phyloP scores from a whole-genome alignment of 805 yeast species.

The Starmera amethionina region DNA sequence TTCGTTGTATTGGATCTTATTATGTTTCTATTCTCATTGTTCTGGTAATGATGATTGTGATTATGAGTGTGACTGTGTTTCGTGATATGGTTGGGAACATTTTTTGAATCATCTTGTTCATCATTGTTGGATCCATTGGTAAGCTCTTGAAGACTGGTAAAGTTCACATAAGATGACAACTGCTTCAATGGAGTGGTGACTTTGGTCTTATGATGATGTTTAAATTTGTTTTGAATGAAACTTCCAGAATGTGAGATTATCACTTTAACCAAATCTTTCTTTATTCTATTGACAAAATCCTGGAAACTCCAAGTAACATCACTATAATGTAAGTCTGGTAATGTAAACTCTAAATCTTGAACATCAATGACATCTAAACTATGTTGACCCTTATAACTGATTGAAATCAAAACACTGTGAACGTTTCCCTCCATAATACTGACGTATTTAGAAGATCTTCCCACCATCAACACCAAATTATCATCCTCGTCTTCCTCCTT shows the following conservation, averaged over 20 bases:
- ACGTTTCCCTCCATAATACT: slow-evolving; percentile 50
- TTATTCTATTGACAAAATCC: slow-evolving; percentile 41
- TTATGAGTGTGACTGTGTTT: neutral
- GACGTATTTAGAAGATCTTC: slow-evolving; percentile 58
- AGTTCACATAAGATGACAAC: slow-evolving; percentile 19
- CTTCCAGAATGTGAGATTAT: slow-evolving; percentile 50
- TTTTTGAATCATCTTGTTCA: neutral
- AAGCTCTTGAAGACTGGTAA: neutral
- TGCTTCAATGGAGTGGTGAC: slow-evolving; percentile 17
- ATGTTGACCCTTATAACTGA: slow-evolving; percentile 63
- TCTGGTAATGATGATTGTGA: neutral
- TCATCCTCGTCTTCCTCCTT: slow-evolving; percentile 6
- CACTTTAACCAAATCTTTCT: slow-evolving; percentile 46
- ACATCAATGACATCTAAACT: slow-evolving; percentile 48
- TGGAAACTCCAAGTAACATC: slow-evolving; percentile 48
- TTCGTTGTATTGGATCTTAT: neutral
- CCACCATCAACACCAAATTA: slow-evolving; percentile 53
- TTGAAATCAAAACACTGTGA: slow-evolving; percentile 36
- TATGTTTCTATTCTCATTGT: no score
- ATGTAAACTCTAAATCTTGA: slow-evolving; percentile 37
- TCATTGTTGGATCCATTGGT: neutral
- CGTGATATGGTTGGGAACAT: neutral
- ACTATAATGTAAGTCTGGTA: slow-evolving; percentile 38
- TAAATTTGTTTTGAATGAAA: slow-evolving; percentile 51
- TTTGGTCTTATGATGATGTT: slow-evolving; percentile 31